These are phyloP conservation scores for Thermothelomyces thermophilus DNA, from an alignment of 2,329 filamentous ascomycete genomes.

Conservation along the genomic window DNA sequence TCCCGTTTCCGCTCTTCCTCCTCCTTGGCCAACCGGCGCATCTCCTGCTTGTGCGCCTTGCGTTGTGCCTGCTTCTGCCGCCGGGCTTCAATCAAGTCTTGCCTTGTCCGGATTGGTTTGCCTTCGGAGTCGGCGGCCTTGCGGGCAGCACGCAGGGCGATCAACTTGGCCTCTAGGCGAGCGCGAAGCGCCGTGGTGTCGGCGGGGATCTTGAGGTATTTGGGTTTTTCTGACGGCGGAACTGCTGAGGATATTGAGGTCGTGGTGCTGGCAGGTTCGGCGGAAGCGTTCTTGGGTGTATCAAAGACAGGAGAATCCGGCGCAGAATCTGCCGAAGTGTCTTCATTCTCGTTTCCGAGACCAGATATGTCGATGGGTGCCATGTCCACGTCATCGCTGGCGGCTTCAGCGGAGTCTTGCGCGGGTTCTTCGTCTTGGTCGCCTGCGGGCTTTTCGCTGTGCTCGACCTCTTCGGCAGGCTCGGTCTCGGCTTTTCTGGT, in stretches of 20 bases:
- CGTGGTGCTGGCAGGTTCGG: constrained; percentile 48
- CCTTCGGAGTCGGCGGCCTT: constrained; percentile 83
- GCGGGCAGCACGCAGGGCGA: constrained; percentile 73
- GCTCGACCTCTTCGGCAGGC: constrained; percentile 24
- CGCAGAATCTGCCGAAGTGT: constrained; percentile 39
- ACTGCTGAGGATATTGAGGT: constrained; percentile 65
- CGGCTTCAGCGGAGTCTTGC: constrained; percentile 25
- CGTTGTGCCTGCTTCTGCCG: constrained; percentile 81
- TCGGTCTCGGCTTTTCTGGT: constrained; percentile 42
- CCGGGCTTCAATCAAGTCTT: constrained; percentile 86
- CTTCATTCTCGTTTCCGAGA: constrained; percentile 43
- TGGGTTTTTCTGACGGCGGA: constrained; percentile 54
- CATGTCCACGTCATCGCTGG: constrained; percentile 33
- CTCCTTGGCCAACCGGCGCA: constrained; percentile 67
- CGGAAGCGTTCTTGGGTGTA: constrained; percentile 34
- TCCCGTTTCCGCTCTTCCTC: constrained; percentile 67
- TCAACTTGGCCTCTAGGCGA: constrained; percentile 75
- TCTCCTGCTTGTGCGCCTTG: constrained; percentile 82
- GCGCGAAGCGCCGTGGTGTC: constrained; percentile 70
- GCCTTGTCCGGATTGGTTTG: constrained; percentile 73
- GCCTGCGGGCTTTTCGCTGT: constrained; percentile 5
- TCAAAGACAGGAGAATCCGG: constrained; percentile 59
- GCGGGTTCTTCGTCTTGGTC: constrained; percentile 15
- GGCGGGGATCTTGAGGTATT: constrained; percentile 59
- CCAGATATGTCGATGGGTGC: constrained; percentile 41